A percentile compares a stretch with the other conserved stretches of the same genome.
Conservation (phyloP, 208 protist species). For the Crithidia brevicula region DNA sequence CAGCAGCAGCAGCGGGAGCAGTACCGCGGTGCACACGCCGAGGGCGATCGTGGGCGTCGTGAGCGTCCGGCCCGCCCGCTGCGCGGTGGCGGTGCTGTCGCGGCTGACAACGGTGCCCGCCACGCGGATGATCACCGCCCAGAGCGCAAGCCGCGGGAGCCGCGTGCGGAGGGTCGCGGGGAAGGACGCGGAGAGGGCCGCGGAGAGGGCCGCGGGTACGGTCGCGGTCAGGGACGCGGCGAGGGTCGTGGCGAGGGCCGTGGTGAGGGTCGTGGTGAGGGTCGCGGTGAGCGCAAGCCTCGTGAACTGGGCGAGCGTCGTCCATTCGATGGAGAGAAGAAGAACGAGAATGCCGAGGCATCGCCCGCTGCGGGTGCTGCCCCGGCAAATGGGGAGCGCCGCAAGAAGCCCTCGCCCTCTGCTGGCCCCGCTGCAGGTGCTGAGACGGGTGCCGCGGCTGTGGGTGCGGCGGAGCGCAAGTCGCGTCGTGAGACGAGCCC, state of each 20-base stretch:
- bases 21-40: background rate
- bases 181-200: constrained; percentile 7
- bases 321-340: constrained; percentile 6
- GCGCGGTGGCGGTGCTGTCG: constrained; percentile 22
- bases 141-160: constrained; percentile 29
- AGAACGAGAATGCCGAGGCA: background rate
- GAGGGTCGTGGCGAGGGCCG: background rate
- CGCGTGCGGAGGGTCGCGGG: constrained; percentile 5
- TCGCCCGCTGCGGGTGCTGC: background rate
- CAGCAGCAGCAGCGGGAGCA: constrained; percentile 11
- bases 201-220: constrained; percentile 3
- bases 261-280: background rate
- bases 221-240: background rate
- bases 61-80: constrained; percentile 32
- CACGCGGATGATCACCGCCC: constrained; percentile 23
- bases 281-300: constrained; percentile 20
- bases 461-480: background rate
- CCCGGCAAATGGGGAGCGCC: constrained; percentile 4
- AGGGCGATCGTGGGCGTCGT: constrained; percentile 1
- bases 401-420: background rate
- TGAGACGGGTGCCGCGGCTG: constrained; percentile 4
- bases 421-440: constrained; percentile 12
- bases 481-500: constrained; percentile 23
- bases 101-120: background rate
- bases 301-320: background rate